Base-by-base conservation (phyloP, 768 basidiomycete genomes). In the Boletus vermiculosoides region DNA sequence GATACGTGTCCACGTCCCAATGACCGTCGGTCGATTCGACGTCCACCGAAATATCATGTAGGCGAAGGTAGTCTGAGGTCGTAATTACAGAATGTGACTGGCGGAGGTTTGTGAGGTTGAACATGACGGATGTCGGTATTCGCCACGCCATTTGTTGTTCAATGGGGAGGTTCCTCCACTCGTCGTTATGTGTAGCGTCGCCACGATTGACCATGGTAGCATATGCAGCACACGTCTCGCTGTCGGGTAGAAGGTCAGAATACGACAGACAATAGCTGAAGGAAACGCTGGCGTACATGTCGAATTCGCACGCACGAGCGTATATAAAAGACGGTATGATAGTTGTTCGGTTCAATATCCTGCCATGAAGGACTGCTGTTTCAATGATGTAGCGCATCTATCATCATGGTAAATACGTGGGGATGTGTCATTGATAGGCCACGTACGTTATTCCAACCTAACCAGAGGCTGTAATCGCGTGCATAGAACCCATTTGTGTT, bases 351-450 rank as follows among this genome's bases (percentile, higher is more conserved):
- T 78, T 77, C 16, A 79, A 62, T 33, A 80, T 57, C 4, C 68
- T 59, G 16, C 79, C 78, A 48, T 80, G 80, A 16, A 77, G 61
- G 20, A 81, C 50, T 2, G 77, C 70, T 1, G 78, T 63, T 58
- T 80, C 79, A 41, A 80, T 74, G 55, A 80, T 81, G 53, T 81
- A 80, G 16, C 80, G 74, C 73, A 81, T 71, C 79, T 78, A 36
- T 7, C 16, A 22, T 18, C 1, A n/a, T 20, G 20, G 6, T 56
- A 34, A 62, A 45, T 12, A 15, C 0, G 30, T 1, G 7, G n/a
- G 30, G 15, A 33, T 16, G 16, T 25, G 22, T 11, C 1, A 1
- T 2, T 15, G 5, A 37, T 1, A 49, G 12, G 20, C 20, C 8
- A 55, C 57, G 25, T 42, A 80, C 78, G 56, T 80, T 81, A 52